These are phyloP conservation scores for Erodium chrysanthum DNA, from an alignment of 441 rosid species.

Conservation along the genomic window DNA sequence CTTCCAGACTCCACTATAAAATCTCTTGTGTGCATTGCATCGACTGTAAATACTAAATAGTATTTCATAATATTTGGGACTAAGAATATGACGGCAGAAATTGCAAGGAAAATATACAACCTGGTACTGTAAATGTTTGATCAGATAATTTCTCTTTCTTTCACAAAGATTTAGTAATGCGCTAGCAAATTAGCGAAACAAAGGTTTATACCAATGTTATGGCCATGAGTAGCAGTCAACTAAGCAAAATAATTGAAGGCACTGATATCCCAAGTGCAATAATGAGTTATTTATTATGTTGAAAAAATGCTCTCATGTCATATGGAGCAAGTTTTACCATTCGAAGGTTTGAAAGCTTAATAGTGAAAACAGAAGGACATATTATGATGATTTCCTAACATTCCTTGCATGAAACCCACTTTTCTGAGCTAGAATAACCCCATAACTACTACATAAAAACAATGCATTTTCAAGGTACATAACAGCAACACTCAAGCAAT, in stretches of 20 bases:
- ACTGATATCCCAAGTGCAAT: not conserved
- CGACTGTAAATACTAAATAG: not conserved
- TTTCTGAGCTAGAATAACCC: not conserved
- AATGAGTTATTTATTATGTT: not conserved
- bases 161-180: not conserved
- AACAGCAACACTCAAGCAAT: not conserved
- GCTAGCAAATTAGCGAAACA: not conserved
- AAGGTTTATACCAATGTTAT: not conserved
- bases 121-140: not conserved
- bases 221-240: not conserved
- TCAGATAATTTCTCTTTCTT: not conserved
- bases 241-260: no score
- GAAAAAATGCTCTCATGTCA: not conserved
- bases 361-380: not conserved
- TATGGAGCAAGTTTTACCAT: not conserved
- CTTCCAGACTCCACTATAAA: not conserved
- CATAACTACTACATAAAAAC: not conserved
- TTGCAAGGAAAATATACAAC: not conserved
- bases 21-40: not conserved
- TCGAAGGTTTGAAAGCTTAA: not conserved
- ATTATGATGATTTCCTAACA: not conserved
- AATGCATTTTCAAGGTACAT: not conserved
- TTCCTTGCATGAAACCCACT: not conserved
- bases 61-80: not conserved
- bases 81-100: not conserved